Base-by-base conservation (phyloP, 768 basidiomycete genomes). In the Lepiota brunneoincarnata region DNA sequence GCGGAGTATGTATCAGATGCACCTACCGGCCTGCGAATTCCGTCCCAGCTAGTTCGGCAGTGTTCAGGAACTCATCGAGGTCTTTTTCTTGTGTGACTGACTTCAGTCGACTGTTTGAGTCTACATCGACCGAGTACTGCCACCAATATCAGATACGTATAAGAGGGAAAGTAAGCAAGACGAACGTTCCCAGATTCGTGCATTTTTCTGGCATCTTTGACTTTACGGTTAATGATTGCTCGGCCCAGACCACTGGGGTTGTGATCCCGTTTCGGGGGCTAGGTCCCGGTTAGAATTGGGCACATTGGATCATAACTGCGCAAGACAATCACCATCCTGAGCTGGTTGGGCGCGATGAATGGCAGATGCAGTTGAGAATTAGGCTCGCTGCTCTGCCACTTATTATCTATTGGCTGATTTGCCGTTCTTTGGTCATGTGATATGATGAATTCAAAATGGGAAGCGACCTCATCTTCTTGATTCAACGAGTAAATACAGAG, bases 11-110 rank as follows among this genome's bases (percentile, higher is more conserved):
- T 47, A 34, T 17, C 39, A 36, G 35, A 46, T 14, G 26, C 21
- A 62, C 82, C 34, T 56, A 96, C 95, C 96, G 34, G 96, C 96
- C n/a, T 15, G 93, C 91, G 65, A 99, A 99, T 62, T 99, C 93
- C 10, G 90, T 90, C 47, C 89, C 96, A 12, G 97, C 97, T 51
- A 99, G 75, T 62, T 93, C 90, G 9, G 97, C 97, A 11, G 92
- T 97, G 64, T 84, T 95, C 51, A 99, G 71, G 67, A 99, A 99
- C 70, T 95, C 96, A 60, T 98, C 94, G 17, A 99, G 76, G 74
- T 98, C 94, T 51, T 84, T 76, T 72, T 99, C 96, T 71, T 98
- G 95, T 0, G 97, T 99, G 18, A 99, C 86, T 0, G 96, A 98
- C 65, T 87, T 83, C 35, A 99, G 78, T 31, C 85, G 84, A 49